Base-by-base conservation (phyloP, 2,329 filamentous ascomycete genomes). In the Emmonsiellopsis sp. region DNA sequence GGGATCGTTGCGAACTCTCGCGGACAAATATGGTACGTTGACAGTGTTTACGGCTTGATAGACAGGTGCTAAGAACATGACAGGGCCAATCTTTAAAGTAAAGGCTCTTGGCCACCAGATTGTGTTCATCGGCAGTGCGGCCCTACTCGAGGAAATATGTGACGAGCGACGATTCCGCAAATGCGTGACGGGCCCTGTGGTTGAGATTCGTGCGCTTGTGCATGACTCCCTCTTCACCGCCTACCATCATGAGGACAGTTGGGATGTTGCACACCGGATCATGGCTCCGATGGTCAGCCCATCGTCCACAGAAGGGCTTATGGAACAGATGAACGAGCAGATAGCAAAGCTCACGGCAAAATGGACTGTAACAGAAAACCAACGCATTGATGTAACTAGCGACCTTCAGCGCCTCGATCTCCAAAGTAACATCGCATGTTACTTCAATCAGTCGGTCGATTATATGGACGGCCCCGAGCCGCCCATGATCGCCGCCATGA, bases 201-300 rank as follows among this genome's bases (percentile, higher is more conserved):
- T 70, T 7, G 66, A 85, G 63, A 75, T 89, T 46, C 73, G 85
- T 58, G 75, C 80, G 55, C 79, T 78, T 16, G 76, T 84, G 1
- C 74, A 81, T 56, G 83, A 86, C 72, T 84, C 84, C 30, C 75
- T 89, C 4, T 87, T 89, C 64, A 87, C 84, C 0, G 83, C 72
- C 5, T 62, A 69, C 56, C 59, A 70, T 50, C 59, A 63, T 1
- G 74, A 77, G 53, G 59, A 65, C 38, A 81, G 80, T 60, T 89
- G 85, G 85, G 82, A 79, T 31, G 77, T 85, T 56, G 85, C 86
- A 9, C 76, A 79, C 57, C 69, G 75, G 2, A 71, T 74, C 47
- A 67, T 78, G 60, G 65, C 72, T 15, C 75, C 76, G 0, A 68
- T 70, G 1, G 73, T 79, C 53, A 70, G 72, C 0, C 68, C 70